phyloP scores from a whole-genome alignment of 495 filamentous ascomycete species.

The Aspergillus leporis region DNA sequence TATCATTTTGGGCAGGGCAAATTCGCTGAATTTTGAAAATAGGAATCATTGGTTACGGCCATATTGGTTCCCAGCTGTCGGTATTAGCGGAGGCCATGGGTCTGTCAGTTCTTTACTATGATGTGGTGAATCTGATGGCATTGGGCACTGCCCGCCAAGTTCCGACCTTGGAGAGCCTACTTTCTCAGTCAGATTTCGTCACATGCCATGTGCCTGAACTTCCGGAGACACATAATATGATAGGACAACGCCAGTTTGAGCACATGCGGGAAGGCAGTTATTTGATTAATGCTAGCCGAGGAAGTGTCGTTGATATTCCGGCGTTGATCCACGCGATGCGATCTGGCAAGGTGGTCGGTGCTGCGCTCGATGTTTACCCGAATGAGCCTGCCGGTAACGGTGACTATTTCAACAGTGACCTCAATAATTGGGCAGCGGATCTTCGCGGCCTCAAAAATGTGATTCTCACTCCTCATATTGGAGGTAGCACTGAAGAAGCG shows the following conservation, averaged over 20 bases:
- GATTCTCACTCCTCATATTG: slow-evolving; percentile 95
- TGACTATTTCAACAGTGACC: slow-evolving; percentile 83
- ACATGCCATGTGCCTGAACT: slow-evolving; percentile 93
- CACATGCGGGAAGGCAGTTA: slow-evolving; percentile 92
- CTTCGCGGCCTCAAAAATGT: slow-evolving; percentile 85
- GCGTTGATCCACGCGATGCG: slow-evolving; percentile 88
- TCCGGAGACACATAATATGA: slow-evolving; percentile 88
- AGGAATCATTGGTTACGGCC: slow-evolving; percentile 96
- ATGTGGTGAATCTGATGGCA: slow-evolving; percentile 89
- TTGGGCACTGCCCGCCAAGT: slow-evolving; percentile 86
- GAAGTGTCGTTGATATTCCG: slow-evolving; percentile 91
- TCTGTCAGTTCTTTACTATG: slow-evolving; percentile 95
- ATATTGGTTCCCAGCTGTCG: slow-evolving; percentile 95
- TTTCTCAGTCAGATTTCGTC: slow-evolving; percentile 84
- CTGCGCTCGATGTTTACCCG: slow-evolving; percentile 94
- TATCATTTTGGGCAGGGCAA: background rate
- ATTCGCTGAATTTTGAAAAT: slow-evolving; percentile 4
- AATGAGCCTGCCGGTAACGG: slow-evolving; percentile 92
- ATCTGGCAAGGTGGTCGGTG: slow-evolving; percentile 85
- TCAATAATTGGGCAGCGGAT: slow-evolving; percentile 87
- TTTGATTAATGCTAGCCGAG: slow-evolving; percentile 93
- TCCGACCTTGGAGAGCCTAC: slow-evolving; percentile 69
- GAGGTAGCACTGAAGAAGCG: slow-evolving; percentile 96
- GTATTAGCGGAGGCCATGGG: slow-evolving; percentile 97
- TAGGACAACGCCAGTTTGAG: slow-evolving; percentile 71